These are phyloP conservation scores for Sclerotinia trifoliorum DNA, from an alignment of 2,329 filamentous ascomycete genomes.

Conservation along the genomic window DNA sequence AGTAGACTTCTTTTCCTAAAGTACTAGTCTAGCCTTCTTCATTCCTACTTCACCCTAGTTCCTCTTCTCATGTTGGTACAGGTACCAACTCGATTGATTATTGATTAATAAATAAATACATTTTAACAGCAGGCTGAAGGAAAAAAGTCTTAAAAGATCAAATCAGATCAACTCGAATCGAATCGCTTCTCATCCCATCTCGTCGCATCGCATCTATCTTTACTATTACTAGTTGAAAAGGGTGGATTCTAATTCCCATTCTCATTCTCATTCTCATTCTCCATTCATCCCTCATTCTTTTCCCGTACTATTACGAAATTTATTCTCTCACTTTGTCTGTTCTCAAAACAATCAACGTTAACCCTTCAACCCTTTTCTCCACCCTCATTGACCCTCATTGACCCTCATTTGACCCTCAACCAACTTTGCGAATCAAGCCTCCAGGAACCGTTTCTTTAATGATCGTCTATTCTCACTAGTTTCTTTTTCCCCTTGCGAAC, in stretches of 20 bases:
- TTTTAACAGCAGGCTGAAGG: constrained; percentile 7
- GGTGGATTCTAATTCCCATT: not conserved
- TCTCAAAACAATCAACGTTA: not conserved
- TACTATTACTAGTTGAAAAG: not conserved
- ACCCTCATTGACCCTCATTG: constrained; percentile 2
- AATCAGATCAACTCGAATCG: not conserved
- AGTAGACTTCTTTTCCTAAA: not conserved
- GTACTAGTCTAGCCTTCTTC: not conserved
- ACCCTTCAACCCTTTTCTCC: constrained; percentile 11
- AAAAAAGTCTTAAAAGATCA: not conserved
- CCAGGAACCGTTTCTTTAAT: constrained; percentile 16
- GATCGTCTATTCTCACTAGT: constrained; percentile 20
- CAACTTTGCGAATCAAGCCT: constrained; percentile 15
- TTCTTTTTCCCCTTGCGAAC: constrained; percentile 19
- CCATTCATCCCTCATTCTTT: constrained; percentile 5
- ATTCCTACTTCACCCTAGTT: not conserved
- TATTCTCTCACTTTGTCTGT: constrained; percentile 4
- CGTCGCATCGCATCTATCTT: no score
- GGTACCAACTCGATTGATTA: not conserved
- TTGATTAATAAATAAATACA: not conserved
- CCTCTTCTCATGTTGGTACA: not conserved
- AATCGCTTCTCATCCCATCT: not conserved
- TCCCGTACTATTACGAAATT: not conserved
- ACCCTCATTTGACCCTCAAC: not conserved
- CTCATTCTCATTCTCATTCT: not conserved